Evolutionary conservation across 345 rosid genomes (phyloP), one percentile per base, ranked within the genome.

Genomic region (Angophora floribunda): DNA sequence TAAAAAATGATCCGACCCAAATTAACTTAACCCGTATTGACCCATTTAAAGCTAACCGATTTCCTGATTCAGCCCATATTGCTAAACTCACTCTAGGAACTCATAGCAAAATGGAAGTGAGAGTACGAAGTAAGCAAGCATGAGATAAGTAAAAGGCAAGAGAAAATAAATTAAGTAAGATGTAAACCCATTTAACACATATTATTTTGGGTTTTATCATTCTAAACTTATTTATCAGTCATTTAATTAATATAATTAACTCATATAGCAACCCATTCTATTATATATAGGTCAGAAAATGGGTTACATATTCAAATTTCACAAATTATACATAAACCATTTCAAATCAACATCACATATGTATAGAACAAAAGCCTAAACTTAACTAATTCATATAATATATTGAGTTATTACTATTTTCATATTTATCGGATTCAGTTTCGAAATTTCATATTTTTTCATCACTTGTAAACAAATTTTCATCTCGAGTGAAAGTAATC

Each of bases 121-220:
- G 21, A 3, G 2, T 4, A 1, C 0, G 0, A 8, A 22, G 13
- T 55, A 0, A 55, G 7, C 1, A 0, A 55, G 6, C 11, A 3
- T 11, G 22, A 22, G 0, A 55, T 55, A 0, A 0, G 6, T 8
- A 6, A 47, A 55, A 55, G 5, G 2, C 5, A 0, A 22, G 61
- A 22, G 28, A 22, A 11, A 53, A 2, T 47, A 47, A 47, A 47
- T 4, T 47, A 5, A 1, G 6, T 3, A 0, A 55, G 0, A 21
- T 55, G 2, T 55, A 55, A 55, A 55, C 2, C 1, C 12, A 55
- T 55, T 7, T 22, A 22, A 55, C 19, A 17, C 2, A 8, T 22
- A 22, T 1, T 22, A 21, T 4, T 1, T 8, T 22, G 1, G 1
- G 2, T 4, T 1, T 55, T 55, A 22, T 1, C 9, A 9, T 55